Base-by-base conservation (phyloP, 331 rosid genomes). In the Saraca asoca region DNA sequence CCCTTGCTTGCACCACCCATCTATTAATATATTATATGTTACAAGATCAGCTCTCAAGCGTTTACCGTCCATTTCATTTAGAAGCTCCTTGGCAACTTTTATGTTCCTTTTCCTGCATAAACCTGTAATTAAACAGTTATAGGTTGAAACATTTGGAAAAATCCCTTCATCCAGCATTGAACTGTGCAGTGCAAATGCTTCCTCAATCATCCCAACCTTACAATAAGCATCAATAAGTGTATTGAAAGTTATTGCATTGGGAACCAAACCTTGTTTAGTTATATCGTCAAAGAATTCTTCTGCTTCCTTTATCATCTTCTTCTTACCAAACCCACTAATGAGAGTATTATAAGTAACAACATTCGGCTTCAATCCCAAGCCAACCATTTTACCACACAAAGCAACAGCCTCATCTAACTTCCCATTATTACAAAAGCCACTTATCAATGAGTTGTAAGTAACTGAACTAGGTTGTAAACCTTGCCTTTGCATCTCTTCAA, bases 201-300 rank as follows among this genome's bases (percentile, higher is more conserved):
- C 78, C 15, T 70, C 80, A 80, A 78, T 70, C 80, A 70, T 70
- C 63, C 80, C 85, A 3, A 42, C 82, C 71, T 81, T 81, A 71
- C 83, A 81, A 49, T 66, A 62, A 13, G 82, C 78, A 66, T 70
- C 82, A 51, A 81, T 77, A 74, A 81, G 7, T 20, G 78, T 81
- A 51, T 81, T 81, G 69, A 69, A 81, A 55, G 85, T 81, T 42
- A 74, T 68, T 34, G 65, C 80, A 70, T 46, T 81, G 69, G 85
- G 82, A 62, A 56, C 35, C 80, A 81, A 66, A 18, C 48, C 79
- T 74, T 73, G 80, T 13, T 61, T 56, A 18, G 44, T 67, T 73
- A 77, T 55, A 66, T 81, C 85, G 48, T 73, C 69, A 3, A 81
- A 62, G 59, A 74, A 62, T n/a, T 60, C 66, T 50, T 12, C 43